Percentiles rank a stretch among this genome's conserved stretches.
phyloP scores from a whole-genome alignment of 2,329 filamentous ascomycete genomes.

The Pyrenophora seminiperda region DNA sequence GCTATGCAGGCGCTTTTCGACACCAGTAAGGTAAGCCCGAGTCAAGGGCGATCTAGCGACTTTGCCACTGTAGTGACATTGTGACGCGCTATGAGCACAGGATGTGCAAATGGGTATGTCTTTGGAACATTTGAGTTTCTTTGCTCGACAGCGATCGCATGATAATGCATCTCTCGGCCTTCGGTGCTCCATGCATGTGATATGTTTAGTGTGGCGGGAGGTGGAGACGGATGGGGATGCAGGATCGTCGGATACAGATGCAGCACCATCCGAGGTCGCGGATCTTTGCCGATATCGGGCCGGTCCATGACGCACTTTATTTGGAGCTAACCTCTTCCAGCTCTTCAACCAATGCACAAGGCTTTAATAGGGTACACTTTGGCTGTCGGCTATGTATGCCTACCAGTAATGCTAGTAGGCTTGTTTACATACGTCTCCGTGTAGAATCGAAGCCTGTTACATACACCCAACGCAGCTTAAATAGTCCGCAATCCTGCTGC shows the following conservation, averaged over 20 bases:
- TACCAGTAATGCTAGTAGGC: no score
- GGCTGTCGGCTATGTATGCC: no score
- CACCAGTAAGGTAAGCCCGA: constrained; percentile 29
- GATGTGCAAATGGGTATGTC: constrained; percentile 27
- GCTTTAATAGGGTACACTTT: no score
- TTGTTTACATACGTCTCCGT: no score
- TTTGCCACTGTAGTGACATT: constrained; percentile 34
- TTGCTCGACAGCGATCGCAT: constrained; percentile 34
- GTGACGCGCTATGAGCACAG: constrained; percentile 25
- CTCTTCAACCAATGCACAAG: not conserved
- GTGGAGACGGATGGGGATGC: constrained; percentile 13
- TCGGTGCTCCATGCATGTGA: constrained; percentile 33
- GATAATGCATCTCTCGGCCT: constrained; percentile 23
- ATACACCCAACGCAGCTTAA: no score
- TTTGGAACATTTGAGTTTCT: constrained; percentile 38
- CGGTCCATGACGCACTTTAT: constrained; percentile 1
- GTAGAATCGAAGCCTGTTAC: no score
- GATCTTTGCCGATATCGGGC: constrained; percentile 12
- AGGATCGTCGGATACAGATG: constrained; percentile 5
- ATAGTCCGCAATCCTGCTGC: no score
- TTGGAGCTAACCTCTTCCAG: not conserved
- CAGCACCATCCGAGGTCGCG: not conserved
- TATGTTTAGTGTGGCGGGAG: constrained; percentile 12
- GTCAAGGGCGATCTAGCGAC: constrained; percentile 32
- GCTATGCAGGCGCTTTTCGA: constrained; percentile 28